A percentile compares a stretch with the other conserved stretches of the same genome.
These are phyloP conservation scores for Brassica juncea DNA, from an alignment of 345 rosid species.

Conservation along the genomic window DNA sequence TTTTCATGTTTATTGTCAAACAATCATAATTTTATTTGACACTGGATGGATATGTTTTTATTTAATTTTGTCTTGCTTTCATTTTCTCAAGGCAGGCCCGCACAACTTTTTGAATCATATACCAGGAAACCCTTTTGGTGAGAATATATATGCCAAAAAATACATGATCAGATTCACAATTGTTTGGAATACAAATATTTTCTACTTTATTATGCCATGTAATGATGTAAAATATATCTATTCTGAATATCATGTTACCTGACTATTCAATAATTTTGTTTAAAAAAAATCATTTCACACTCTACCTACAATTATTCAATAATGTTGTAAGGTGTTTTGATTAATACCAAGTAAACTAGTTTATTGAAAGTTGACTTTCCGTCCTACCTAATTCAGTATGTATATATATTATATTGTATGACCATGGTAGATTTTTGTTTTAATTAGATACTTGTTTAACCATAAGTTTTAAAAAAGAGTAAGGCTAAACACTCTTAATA, in stretches of 20 bases:
- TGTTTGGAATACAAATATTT: neutral
- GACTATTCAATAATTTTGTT: neutral
- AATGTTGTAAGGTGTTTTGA: neutral
- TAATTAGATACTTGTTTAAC: too few relatives aligned
- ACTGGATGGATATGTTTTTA: neutral
- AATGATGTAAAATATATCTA: neutral
- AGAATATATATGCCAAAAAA: neutral
- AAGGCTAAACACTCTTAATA: neutral
- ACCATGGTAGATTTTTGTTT: too few relatives aligned
- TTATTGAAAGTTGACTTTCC: neutral
- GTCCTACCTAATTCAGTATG: neutral
- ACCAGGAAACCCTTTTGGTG: neutral
- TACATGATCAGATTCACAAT: neutral
- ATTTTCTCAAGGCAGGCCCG: neutral
- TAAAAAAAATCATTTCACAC: neutral
- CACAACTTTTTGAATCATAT: neutral
- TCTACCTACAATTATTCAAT: neutral
- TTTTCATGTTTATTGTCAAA: neutral
- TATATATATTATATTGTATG: too few relatives aligned
- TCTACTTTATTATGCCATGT: neutral
- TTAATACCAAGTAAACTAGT: neutral
- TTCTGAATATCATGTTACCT: neutral
- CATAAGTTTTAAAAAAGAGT: too few relatives aligned
- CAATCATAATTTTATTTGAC: neutral
- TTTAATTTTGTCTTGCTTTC: neutral